A percentile compares a stretch with the other conserved stretches of the same genome.
Conservation (phyloP, 1,139 yeast species). For the Blastobotrys persicus region DNA sequence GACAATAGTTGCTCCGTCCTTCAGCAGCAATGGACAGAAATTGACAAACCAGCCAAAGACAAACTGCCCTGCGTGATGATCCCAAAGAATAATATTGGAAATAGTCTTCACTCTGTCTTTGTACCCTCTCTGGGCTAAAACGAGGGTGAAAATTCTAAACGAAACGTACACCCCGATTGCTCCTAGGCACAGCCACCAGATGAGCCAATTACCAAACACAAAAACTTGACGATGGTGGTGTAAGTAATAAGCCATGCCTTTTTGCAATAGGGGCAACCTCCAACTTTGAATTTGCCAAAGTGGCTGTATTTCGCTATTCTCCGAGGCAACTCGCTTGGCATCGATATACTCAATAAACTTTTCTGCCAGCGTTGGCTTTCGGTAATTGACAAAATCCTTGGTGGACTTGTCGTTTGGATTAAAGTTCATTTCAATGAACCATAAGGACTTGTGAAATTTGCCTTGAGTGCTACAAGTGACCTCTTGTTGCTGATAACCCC, state of each 20-base stretch:
- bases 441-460: conserved; percentile 53
- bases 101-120: conserved; percentile 14
- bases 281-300: conserved; percentile 34
- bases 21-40: conserved; percentile 20
- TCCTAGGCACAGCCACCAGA: conserved; percentile 42
- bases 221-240: conserved; percentile 47
- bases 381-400: conserved; percentile 35
- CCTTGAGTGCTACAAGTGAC: conserved; percentile 72
- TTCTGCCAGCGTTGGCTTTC: conserved; percentile 29
- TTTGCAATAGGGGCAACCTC: conserved; percentile 48
- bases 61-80: conserved; percentile 30
- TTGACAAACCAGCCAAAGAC: conserved; percentile 27
- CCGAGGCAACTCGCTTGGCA: conserved; percentile 21
- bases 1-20: conserved; percentile 17
- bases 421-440: conserved; percentile 63
- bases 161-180: conserved; percentile 20
- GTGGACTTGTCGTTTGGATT: conserved; percentile 45
- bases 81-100: conserved; percentile 20
- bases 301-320: conserved; percentile 21
- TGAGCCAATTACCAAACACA: conserved; percentile 57
- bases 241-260: conserved; percentile 55
- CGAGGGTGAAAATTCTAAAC: conserved; percentile 25
- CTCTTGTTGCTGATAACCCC: conserved; percentile 74
- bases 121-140: conserved; percentile 25
- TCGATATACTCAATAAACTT: conserved; percentile 34